phyloP scores from a whole-genome alignment of 306 rosid species.

The Herpetospermum pedunculosum region DNA sequence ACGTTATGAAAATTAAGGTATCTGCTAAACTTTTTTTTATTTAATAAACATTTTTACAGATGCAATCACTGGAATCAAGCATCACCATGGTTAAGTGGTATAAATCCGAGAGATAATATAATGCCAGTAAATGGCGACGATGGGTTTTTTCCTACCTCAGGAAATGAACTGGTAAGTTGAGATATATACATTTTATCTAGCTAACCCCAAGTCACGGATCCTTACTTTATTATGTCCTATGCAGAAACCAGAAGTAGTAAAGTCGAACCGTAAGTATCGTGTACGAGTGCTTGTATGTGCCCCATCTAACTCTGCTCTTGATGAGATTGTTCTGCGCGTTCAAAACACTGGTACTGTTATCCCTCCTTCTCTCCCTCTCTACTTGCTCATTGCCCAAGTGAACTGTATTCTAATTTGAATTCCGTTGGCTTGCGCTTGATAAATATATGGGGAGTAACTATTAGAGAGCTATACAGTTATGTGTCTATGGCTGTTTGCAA shows the following conservation, averaged over 20 bases:
- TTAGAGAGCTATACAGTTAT: neutral
- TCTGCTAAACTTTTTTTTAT: neutral
- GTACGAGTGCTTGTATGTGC: slow-evolving; percentile 88
- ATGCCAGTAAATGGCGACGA: slow-evolving; percentile 82
- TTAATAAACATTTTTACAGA: slow-evolving; percentile 22
- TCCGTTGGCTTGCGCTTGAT: slow-evolving; percentile 4
- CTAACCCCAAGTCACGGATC: slow-evolving; percentile 7
- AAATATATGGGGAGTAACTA: neutral
- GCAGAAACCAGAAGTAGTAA: slow-evolving; percentile 81
- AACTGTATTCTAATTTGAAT: neutral
- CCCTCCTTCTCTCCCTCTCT: neutral
- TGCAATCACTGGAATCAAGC: slow-evolving; percentile 55
- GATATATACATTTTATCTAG: slow-evolving; percentile 2
- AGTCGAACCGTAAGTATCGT: slow-evolving; percentile 78
- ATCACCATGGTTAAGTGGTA: slow-evolving; percentile 61
- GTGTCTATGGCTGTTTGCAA: neutral
- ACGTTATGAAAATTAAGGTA: neutral
- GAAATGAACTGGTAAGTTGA: slow-evolving; percentile 60
- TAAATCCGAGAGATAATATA: slow-evolving; percentile 62
- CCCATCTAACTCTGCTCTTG: slow-evolving; percentile 92
- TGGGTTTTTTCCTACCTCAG: slow-evolving; percentile 75
- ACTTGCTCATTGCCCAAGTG: neutral
- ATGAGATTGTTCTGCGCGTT: slow-evolving; percentile 92
- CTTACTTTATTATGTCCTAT: slow-evolving; percentile 21
- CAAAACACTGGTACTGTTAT: slow-evolving; percentile 46